Conservation (phyloP, 768 basidiomycete species). For the Roridomyces roridus region DNA sequence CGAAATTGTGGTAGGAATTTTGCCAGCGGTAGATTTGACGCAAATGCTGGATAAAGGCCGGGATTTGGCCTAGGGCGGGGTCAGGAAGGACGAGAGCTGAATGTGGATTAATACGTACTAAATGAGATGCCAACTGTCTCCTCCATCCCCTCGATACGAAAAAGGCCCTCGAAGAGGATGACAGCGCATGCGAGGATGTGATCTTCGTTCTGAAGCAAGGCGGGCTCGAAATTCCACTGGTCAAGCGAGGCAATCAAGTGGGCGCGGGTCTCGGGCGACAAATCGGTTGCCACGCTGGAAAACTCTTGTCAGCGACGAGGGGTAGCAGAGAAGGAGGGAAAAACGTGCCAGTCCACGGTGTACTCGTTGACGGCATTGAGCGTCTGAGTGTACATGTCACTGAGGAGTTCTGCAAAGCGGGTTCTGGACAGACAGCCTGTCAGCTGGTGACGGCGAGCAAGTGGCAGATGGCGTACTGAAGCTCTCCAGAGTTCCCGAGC, state of each 20-base stretch:
- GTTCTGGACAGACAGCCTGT: constrained; percentile 40
- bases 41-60: constrained; percentile 84
- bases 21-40: constrained; percentile 88
- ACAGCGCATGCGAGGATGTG: constrained; percentile 83
- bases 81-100: constrained; percentile 13
- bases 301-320: not conserved
- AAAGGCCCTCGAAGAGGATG: constrained; percentile 86
- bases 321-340: constrained; percentile 4
- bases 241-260: constrained; percentile 73
- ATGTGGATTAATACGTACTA: constrained; percentile 47
- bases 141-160: constrained; percentile 78
- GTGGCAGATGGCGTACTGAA: constrained; percentile 49
- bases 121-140: constrained; percentile 62
- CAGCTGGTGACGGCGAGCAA: not conserved
- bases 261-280: constrained; percentile 55
- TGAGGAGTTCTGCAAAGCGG: constrained; percentile 81
- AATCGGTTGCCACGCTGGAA: constrained; percentile 52
- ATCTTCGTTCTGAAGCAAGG: constrained; percentile 72
- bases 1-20: constrained; percentile 98
- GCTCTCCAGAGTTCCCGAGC: constrained; percentile 58
- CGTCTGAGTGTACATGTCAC: constrained; percentile 86
- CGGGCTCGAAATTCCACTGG: constrained; percentile 92
- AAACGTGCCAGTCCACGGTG: constrained; percentile 48
- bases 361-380: constrained; percentile 71
- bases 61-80: constrained; percentile 65